Base-by-base conservation (phyloP, 805 yeast species). In the Saccharomycopsis fibuligera region DNA sequence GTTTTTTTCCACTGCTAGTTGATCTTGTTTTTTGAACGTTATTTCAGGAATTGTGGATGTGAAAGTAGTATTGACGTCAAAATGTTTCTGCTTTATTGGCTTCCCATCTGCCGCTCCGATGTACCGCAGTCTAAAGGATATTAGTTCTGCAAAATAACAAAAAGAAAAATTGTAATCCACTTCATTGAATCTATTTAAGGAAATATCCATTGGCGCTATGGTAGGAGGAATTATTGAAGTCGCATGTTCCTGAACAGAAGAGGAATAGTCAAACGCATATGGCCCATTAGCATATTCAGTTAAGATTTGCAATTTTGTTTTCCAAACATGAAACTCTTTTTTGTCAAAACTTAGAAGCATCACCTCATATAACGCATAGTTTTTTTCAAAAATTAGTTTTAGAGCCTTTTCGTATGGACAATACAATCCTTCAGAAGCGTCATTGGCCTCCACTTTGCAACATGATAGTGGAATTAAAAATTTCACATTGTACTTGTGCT, bases 401-500 rank as follows among this genome's bases (percentile, higher is more conserved):
- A 77, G 61, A 8, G 41, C 58, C 51, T 0, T 64, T 60, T n/a
- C n/a, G 53, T 62, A 63, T 1, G 51, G 56, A 0, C 75, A 61
- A 44, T 53, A 66, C 22, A 65, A 45, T 2, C 68, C 62, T 43
- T 58, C 65, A 17, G 57, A 60, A 22, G 45, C 45, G 27, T 57
- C 62, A 19, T 57, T 59, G 16, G 48, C 48, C n/a, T 58, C 36
- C 8, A 70, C 12, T 37, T 55, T 54, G 47, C 68, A 57, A 33
- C 60, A 63, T 4, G 70, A 55, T 29, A 78, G 59, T 0, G 85
- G 81, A 6, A 80, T 64, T 12, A 78, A 67, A 53, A 78, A 74
- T 14, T 62, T 64, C 4, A 76, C 66, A 3, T 63, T 69, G 30
- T 35, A 57, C 24, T 56, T 63, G 12, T 47, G 44, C 50, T 61